Conservation (phyloP, 1,284 basidiomycete genomes). For the Microbotryomycetes sp. region DNA sequence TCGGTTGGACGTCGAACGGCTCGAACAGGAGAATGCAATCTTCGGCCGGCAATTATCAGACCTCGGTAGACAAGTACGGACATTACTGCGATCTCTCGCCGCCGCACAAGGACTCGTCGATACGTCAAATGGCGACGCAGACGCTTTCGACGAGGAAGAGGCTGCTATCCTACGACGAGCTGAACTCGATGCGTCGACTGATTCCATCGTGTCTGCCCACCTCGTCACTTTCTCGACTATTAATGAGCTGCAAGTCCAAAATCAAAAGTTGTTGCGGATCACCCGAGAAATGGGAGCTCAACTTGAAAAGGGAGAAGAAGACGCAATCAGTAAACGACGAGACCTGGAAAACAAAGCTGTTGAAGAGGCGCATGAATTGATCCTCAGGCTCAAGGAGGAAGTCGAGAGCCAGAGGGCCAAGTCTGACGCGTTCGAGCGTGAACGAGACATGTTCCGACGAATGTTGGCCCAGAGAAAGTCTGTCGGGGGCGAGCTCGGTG, state of each 20-base stretch:
- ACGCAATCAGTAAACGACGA: conserved; percentile 16
- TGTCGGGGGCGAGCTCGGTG: conserved; percentile 1
- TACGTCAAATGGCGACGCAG: conserved; percentile 53
- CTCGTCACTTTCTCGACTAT: conserved; percentile 83
- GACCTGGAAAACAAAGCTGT: conserved; percentile 63
- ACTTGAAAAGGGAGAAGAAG: conserved; percentile 42
- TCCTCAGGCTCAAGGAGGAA: conserved; percentile 67
- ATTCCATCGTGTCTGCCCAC: conserved; percentile 77
- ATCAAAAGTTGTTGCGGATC: conserved; percentile 76
- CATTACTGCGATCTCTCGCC: conserved; percentile 67
- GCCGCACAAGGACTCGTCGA: conserved; percentile 73
- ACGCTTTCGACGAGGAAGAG: conserved; percentile 41
- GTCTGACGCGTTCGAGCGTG: conserved; percentile 71
- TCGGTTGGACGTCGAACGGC: conserved; percentile 32
- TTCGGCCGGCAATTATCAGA: conserved; percentile 70
- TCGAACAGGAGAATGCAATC: conserved; percentile 43
- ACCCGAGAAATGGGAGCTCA: conserved; percentile 53
- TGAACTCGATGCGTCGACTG: conserved; percentile 52
- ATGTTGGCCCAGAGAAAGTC: conserved; percentile 49
- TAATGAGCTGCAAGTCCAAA: conserved; percentile 74
- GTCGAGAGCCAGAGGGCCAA: conserved; percentile 62
- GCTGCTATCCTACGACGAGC: conserved; percentile 38
- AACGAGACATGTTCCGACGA: conserved; percentile 74
- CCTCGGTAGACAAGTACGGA: conserved; percentile 75
- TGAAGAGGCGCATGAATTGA: conserved; percentile 75